These are phyloP conservation scores for Dipteronia sinensis DNA, from an alignment of 345 rosid genomes.

Conservation along the genomic window DNA sequence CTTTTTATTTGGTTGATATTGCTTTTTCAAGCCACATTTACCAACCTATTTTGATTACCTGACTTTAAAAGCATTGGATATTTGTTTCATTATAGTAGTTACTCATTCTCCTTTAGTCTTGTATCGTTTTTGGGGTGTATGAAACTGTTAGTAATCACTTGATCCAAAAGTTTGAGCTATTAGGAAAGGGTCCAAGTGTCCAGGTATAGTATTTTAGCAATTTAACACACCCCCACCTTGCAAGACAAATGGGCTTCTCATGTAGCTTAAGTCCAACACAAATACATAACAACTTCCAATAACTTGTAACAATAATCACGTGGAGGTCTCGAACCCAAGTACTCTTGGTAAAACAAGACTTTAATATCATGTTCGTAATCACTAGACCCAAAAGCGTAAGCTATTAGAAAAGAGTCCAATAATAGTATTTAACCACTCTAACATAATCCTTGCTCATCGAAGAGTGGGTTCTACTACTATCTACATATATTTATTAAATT, in stretches of 20 bases:
- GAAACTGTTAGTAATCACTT: not conserved
- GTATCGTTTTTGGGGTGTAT: not conserved
- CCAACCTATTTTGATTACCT: not conserved
- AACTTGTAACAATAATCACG: not conserved
- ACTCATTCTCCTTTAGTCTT: not conserved
- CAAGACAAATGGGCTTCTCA: not conserved
- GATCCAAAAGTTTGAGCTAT: not conserved
- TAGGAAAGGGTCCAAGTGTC: not conserved
- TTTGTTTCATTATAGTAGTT: not conserved
- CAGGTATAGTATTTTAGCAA: not conserved
- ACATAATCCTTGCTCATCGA: not conserved
- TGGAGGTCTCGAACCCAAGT: too few species aligned
- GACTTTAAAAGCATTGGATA: not conserved
- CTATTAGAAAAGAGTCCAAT: not conserved
- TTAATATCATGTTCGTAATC: too few species aligned
- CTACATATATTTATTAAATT: not conserved
- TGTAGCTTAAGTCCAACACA: not conserved
- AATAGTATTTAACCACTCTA: not conserved
- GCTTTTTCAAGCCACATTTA: not conserved
- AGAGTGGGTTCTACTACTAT: not conserved
- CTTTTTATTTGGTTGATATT: constrained; percentile 3
- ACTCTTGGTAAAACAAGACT: not conserved
- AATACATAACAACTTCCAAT: not conserved
- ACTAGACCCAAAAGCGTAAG: not conserved
- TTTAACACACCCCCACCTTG: not conserved